Evolutionary conservation across 257 asterid genomes (phyloP).

Genomic region (Nicotiana noctiflora): DNA sequence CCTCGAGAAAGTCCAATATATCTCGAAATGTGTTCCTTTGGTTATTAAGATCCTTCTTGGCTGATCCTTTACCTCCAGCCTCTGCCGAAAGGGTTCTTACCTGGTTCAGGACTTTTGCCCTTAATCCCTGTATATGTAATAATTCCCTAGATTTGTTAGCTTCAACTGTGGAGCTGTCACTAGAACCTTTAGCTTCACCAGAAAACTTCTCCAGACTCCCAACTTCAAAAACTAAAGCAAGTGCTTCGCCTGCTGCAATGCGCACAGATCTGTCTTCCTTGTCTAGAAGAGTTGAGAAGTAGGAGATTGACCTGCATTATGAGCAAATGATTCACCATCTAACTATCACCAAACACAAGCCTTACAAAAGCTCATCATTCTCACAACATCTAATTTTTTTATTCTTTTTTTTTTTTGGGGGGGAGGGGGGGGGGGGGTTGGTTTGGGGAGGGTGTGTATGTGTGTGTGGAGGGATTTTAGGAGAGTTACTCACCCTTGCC

Average conservation of each 20-base stretch:
- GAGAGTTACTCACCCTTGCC: slow-evolving; percentile 64
- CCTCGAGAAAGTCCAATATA: slow-evolving; percentile 83
- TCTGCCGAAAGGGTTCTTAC: slow-evolving; percentile 66
- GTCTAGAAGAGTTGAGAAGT: slow-evolving; percentile 62
- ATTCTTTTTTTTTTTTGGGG: no score
- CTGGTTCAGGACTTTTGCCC: slow-evolving; percentile 61
- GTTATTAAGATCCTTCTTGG: slow-evolving; percentile 83
- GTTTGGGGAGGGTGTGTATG: no score
- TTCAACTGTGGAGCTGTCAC: slow-evolving; percentile 43
- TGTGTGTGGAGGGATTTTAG: no score
- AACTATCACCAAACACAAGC: neutral
- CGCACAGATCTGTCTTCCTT: slow-evolving; percentile 84
- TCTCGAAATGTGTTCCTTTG: slow-evolving; percentile 86
- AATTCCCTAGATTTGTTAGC: slow-evolving; percentile 43
- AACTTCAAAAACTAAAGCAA: slow-evolving; percentile 73
- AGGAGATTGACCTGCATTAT: slow-evolving; percentile 64
- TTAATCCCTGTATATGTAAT: slow-evolving; percentile 62
- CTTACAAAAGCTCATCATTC: neutral
- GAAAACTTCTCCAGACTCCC: slow-evolving; percentile 78
- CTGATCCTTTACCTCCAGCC: slow-evolving; percentile 93
- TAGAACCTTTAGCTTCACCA: slow-evolving; percentile 44
- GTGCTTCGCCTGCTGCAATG: slow-evolving; percentile 93
- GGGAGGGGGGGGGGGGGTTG: no score
- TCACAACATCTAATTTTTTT: neutral
- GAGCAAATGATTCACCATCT: neutral